These are phyloP conservation scores for Castanea sativa DNA, from an alignment of 306 rosid species.

Conservation along the genomic window DNA sequence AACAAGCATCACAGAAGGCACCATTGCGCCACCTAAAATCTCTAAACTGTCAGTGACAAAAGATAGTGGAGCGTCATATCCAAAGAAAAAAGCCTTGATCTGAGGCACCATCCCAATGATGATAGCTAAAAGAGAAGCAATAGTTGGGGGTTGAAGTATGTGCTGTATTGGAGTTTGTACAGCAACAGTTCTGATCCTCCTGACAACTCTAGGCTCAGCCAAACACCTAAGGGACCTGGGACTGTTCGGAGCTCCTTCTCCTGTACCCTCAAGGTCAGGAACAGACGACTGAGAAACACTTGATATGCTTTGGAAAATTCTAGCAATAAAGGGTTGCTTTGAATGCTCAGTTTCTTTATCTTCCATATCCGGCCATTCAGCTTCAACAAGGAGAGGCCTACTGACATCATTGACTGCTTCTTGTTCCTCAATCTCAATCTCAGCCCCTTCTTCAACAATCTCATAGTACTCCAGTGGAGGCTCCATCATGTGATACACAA, in stretches of 20 bases:
- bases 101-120: conserved; percentile 69
- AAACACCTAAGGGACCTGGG: conserved; percentile 71
- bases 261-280: conserved; percentile 43
- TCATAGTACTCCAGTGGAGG: conserved; percentile 78
- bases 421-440: conserved; percentile 46
- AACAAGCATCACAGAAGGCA: conserved; percentile 89
- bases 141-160: conserved; percentile 85
- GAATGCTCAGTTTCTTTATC: conserved; percentile 85
- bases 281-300: conserved; percentile 40
- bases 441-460: conserved; percentile 42
- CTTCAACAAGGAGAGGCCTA: conserved; percentile 84
- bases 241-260: conserved; percentile 42
- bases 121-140: conserved; percentile 85
- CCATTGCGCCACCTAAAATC: conserved; percentile 71
- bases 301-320: conserved; percentile 55
- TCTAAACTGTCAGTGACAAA: conserved; percentile 72
- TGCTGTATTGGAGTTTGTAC: conserved; percentile 81
- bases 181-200: conserved; percentile 73
- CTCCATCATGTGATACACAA: conserved; percentile 97
- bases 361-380: conserved; percentile 98
- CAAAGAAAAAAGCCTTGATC: conserved; percentile 67
- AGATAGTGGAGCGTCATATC: conserved; percentile 58
- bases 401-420: conserved; percentile 41
- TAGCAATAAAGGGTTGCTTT: conserved; percentile 73
- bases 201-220: conserved; percentile 80